Base-by-base conservation (phyloP, 2,329 filamentous ascomycete genomes). In the Cladosporium colombiae region DNA sequence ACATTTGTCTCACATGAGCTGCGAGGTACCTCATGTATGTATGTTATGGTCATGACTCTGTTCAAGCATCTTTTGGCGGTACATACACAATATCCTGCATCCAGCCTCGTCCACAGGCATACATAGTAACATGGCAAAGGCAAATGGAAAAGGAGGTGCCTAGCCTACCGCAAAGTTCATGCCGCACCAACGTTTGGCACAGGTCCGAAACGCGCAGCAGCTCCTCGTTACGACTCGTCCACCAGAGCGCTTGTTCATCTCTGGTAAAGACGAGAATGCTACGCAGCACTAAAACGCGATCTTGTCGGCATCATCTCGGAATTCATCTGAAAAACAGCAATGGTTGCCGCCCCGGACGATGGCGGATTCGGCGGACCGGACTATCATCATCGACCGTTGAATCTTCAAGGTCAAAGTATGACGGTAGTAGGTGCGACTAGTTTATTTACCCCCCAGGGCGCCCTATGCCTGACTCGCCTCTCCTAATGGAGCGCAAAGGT, bases 321-420 rank as follows among this genome's bases (percentile, higher is more conserved):
- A 21, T 7, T 33, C 14, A 55, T 55, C 52, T 33, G 23, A 55
- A 16, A 10, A n/a, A 18, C 52, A n/a, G 52, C 4, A 55, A 29
- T n/a, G 21, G n/a, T n/a, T 18, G 11, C 6, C 4, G 25, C 35
- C 56, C 16, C 56, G 33, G 61, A 11, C 18, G 35, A 33, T 21
- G 7, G 16, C 23, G 49, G 49, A 23, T 27, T 29, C 21, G 35
- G 50, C 35, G 61, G 61, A 55, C 50, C 50, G 61, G 49, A 46
- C 29, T 25, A 63, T 63, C 61, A 52, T 37, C 33, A 59, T 37
- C 37, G 27, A 59, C 56, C 56, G 56, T 59, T 59, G 56, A 59
- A 59, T 44, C 56, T 46, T 59, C 16, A 44, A 18, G 29, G 52
- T n/a, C 27, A 31, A 16, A n/a, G 11, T 25, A 29, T 29, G 56